Evolutionary conservation across 2,329 filamentous ascomycete genomes (phyloP).

Genomic region (Ophiostoma ips): DNA sequence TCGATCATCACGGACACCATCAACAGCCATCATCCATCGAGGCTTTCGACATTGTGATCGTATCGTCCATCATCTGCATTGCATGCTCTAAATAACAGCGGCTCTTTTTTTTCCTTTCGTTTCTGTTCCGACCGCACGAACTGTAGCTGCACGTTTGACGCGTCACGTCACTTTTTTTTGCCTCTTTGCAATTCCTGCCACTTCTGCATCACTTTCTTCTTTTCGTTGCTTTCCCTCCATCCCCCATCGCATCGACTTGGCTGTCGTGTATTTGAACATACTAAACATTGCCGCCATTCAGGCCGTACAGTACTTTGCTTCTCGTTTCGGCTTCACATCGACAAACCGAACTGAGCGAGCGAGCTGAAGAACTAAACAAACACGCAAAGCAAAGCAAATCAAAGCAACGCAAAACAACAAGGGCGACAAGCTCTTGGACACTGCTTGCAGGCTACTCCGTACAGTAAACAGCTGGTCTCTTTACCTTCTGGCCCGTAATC

Average conservation of each 20-base stretch:
- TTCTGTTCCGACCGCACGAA: background rate
- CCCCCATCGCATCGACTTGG: background rate
- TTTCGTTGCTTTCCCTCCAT: background rate
- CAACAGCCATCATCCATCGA: background rate
- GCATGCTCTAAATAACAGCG: background rate
- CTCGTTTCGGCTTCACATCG: background rate
- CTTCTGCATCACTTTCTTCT: background rate
- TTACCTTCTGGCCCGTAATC: background rate
- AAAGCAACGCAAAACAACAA: too few species aligned
- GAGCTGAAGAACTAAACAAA: background rate
- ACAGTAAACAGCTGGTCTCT: constrained; percentile 1
- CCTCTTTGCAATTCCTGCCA: background rate
- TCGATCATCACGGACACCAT: background rate
- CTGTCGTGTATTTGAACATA: background rate
- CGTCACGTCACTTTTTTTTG: background rate
- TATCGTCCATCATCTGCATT: background rate
- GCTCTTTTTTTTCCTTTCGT: background rate
- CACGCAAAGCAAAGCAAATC: background rate
- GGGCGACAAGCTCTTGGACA: background rate
- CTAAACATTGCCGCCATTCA: background rate
- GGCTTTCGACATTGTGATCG: background rate
- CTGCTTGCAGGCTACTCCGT: background rate
- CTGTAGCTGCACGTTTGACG: background rate
- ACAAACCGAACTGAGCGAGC: background rate
- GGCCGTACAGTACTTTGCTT: background rate